Percentiles rank a stretch among this genome's conserved stretches.
Evolutionary conservation across 2,329 filamentous ascomycete genomes (phyloP).

Genomic region (Pseudocercospora musae): DNA sequence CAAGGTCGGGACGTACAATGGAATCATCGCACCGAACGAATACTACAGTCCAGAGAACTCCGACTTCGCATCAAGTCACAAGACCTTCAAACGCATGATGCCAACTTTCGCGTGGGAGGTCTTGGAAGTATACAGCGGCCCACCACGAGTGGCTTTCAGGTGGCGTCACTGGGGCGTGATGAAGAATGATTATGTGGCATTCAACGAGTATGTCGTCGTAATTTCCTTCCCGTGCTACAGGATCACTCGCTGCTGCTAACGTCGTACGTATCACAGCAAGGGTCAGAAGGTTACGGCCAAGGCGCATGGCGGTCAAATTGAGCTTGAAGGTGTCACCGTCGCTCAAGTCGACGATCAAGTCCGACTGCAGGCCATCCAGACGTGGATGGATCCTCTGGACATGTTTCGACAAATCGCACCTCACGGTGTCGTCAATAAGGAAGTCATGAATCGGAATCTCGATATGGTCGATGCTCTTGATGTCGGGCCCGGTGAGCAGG

Average conservation of each 20-base stretch:
- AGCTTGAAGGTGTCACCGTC: conserved; percentile 62
- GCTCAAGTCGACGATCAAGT: conserved; percentile 61
- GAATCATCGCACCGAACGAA: conserved; percentile 60
- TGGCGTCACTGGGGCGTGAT: conserved; percentile 69
- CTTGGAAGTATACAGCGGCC: conserved; percentile 63
- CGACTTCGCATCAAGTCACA: conserved; percentile 63
- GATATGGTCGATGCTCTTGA: conserved; percentile 24
- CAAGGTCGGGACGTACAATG: conserved; percentile 64
- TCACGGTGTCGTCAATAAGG: conserved; percentile 47
- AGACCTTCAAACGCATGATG: conserved; percentile 72
- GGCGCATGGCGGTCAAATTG: conserved; percentile 59
- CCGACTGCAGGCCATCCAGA: conserved; percentile 57
- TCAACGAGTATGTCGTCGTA: conserved; percentile 54
- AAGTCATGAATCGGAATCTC: conserved; percentile 39
- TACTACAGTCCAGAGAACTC: conserved; percentile 62
- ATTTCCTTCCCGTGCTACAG: too few species aligned
- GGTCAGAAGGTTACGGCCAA: conserved; percentile 62
- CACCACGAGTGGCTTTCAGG: conserved; percentile 60
- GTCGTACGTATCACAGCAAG: conserved; percentile 46
- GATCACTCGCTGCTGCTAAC: conserved; percentile 26
- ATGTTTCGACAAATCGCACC: conserved; percentile 65
- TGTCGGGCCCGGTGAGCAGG: conserved; percentile 18
- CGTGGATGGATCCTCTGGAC: conserved; percentile 63
- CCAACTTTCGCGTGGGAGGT: conserved; percentile 70
- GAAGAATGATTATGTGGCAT: conserved; percentile 63